Conservation (phyloP, 75 land plant species). For the Adiantum capillusveneris region DNA sequence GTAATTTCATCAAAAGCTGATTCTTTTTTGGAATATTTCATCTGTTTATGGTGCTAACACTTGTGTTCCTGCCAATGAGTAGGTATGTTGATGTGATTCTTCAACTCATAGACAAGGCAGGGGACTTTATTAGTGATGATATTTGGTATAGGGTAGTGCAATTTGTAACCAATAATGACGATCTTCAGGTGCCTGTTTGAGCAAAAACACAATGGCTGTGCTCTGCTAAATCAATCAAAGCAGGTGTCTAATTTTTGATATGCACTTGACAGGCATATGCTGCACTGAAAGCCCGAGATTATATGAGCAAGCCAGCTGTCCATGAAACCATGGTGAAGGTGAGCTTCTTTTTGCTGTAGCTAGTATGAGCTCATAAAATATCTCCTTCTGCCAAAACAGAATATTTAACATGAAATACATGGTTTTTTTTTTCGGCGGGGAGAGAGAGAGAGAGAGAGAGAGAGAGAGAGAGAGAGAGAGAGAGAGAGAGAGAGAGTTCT, state of each 20-base stretch:
- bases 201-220: not conserved
- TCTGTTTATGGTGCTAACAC: not conserved
- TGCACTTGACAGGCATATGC: conserved; percentile 73
- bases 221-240: not conserved
- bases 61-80: not conserved
- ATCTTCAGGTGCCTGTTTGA: conserved; percentile 61
- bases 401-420: too few relatives aligned
- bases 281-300: conserved; percentile 90
- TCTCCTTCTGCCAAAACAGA: too few relatives aligned
- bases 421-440: too few relatives aligned
- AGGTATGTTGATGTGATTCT: conserved; percentile 99
- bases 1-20: conserved; percentile 18
- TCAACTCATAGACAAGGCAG: conserved; percentile 98
- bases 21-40: not conserved
- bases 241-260: not conserved
- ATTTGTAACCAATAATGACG: conserved; percentile 99
- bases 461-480: too few relatives aligned
- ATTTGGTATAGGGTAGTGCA: conserved; percentile 99
- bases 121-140: conserved; percentile 98
- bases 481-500: too few relatives aligned
- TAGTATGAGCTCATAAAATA: too few relatives aligned
- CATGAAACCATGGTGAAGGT: conserved; percentile 99
- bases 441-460: too few relatives aligned
- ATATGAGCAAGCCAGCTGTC: conserved; percentile 89
- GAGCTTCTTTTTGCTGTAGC: not conserved